phyloP scores from a whole-genome alignment of 2,329 filamentous ascomycete genomes.

The Aspergillus uvarum region DNA sequence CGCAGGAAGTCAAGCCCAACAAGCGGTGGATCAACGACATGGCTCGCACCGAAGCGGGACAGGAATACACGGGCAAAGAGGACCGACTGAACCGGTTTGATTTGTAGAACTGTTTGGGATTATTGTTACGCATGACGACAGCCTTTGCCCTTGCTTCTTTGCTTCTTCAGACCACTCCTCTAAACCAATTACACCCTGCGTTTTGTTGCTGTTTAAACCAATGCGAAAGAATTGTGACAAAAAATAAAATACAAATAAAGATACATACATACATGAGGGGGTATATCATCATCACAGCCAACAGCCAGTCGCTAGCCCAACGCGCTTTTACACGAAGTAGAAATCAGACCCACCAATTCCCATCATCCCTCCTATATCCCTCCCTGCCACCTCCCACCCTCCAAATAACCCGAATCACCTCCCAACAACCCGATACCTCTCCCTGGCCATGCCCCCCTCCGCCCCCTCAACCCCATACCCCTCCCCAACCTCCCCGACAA shows the following conservation, averaged over 20 bases:
- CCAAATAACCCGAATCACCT: conserved; percentile 15
- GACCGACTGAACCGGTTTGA: conserved; percentile 51
- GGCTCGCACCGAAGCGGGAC: conserved; percentile 64
- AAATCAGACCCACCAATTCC: conserved; percentile 8
- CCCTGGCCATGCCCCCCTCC: conserved; percentile 45
- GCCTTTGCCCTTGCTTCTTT: background rate
- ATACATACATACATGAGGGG: conserved; percentile 7
- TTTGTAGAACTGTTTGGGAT: background rate
- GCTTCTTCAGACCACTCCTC: background rate
- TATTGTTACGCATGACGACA: background rate
- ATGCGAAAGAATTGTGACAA: background rate
- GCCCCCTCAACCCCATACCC: conserved; percentile 49
- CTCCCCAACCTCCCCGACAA: conserved; percentile 71
- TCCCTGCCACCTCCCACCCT: background rate
- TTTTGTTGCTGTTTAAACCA: background rate
- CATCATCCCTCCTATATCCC: conserved; percentile 3
- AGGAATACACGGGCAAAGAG: conserved; percentile 60
- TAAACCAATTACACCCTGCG: background rate
- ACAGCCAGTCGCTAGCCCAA: no score
- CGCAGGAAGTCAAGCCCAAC: conserved; percentile 57
- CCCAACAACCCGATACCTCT: conserved; percentile 43
- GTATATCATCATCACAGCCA: background rate
- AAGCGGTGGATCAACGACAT: conserved; percentile 72
- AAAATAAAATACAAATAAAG: background rate
- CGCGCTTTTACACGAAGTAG: no score